Conservation (phyloP, 371 early-diverging fungal genomes). For the Fennellomyces sp. region DNA sequence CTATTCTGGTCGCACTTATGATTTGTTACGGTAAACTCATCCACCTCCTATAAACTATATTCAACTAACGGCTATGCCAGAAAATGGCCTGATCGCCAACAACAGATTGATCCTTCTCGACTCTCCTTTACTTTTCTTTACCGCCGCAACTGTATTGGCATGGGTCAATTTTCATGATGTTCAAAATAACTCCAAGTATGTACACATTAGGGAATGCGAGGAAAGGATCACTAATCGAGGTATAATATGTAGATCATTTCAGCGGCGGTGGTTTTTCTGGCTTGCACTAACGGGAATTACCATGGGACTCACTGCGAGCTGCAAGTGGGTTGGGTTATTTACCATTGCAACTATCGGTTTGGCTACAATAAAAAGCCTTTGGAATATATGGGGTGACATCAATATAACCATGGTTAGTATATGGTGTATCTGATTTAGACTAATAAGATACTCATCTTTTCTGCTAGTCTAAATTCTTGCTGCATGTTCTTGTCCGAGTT, state of each 20-base stretch:
- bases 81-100: slow-evolving; percentile 81
- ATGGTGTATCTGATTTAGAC: not conserved
- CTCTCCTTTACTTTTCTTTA: slow-evolving; percentile 85
- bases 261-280: slow-evolving; percentile 73
- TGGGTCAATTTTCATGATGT: slow-evolving; percentile 87
- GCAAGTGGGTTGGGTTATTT: slow-evolving; percentile 95
- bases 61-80: not conserved
- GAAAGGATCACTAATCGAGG: not conserved
- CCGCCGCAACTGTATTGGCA: slow-evolving; percentile 67
- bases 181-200: slow-evolving; percentile 18
- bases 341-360: slow-evolving; percentile 84
- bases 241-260: slow-evolving; percentile 53
- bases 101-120: slow-evolving; percentile 90
- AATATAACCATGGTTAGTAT: slow-evolving; percentile 52
- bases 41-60: not conserved
- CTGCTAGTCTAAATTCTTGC: slow-evolving; percentile 56
- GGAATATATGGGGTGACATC: slow-evolving; percentile 81
- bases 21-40: slow-evolving; percentile 13
- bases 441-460: not conserved
- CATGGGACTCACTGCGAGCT: slow-evolving; percentile 66
- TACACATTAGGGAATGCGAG: not conserved
- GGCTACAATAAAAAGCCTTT: slow-evolving; percentile 82
- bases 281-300: slow-evolving; percentile 69
- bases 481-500: slow-evolving; percentile 76
- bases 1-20: slow-evolving; percentile 8